phyloP scores from a whole-genome alignment of 805 yeast species.

The Yamadazyma takamatsuzukensis region DNA sequence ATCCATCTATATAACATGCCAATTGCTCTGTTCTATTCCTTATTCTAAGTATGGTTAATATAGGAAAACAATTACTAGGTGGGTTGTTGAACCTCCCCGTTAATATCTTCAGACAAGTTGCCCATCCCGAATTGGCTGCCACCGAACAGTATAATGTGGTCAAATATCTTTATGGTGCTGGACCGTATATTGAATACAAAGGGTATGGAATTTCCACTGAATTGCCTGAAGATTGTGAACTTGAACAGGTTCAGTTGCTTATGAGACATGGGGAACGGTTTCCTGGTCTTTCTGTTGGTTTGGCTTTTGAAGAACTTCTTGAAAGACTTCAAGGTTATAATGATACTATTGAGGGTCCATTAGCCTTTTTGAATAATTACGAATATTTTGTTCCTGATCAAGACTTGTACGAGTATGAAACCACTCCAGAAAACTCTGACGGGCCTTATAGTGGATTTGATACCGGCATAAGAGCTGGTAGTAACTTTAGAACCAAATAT shows the following conservation, averaged over 20 bases:
- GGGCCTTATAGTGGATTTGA: slow-evolving; percentile 51
- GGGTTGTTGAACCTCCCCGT: slow-evolving; percentile 11
- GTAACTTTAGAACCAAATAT: slow-evolving; percentile 46
- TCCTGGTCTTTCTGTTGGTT: slow-evolving; percentile 32
- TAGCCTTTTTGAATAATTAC: slow-evolving; percentile 52
- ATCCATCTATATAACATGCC: too few relatives aligned
- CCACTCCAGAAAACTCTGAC: slow-evolving; percentile 40
- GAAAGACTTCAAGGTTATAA: slow-evolving; percentile 19
- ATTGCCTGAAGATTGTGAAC: slow-evolving; percentile 47
- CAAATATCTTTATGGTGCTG: slow-evolving; percentile 52
- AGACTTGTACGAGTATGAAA: slow-evolving; percentile 45
- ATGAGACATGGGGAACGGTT: slow-evolving; percentile 81
- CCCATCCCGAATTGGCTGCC: slow-evolving; percentile 35
- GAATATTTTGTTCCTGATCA: slow-evolving; percentile 43
- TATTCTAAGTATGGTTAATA: slow-evolving; percentile 18
- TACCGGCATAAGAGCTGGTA: slow-evolving; percentile 49
- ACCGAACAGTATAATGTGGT: slow-evolving; percentile 45
- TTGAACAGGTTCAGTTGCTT: slow-evolving; percentile 66
- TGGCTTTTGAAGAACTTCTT: slow-evolving; percentile 21
- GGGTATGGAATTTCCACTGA: slow-evolving; percentile 53
- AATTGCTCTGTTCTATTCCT: too few relatives aligned
- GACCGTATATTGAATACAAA: slow-evolving; percentile 49
- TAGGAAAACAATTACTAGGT: slow-evolving; percentile 8
- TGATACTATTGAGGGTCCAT: slow-evolving; percentile 42
- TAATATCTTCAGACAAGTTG: slow-evolving; percentile 11